Base-by-base conservation (phyloP, 2,329 filamentous ascomycete genomes). In the Aspergillus proliferans region DNA sequence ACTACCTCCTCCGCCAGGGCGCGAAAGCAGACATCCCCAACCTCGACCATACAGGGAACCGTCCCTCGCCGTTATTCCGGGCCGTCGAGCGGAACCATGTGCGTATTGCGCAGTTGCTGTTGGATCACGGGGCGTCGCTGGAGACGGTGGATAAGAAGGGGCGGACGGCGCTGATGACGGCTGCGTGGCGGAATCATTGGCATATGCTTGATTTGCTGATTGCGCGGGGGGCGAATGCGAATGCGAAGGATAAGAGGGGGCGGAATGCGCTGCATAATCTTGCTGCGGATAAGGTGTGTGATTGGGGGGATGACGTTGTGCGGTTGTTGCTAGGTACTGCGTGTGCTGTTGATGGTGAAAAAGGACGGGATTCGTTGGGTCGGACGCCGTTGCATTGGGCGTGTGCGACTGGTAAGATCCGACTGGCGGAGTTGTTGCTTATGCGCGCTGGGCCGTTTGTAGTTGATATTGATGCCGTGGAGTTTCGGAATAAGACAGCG, bases 301-400 rank as follows among this genome's bases (percentile, higher is more conserved):
- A 75, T 34, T 77, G 74, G 74, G 72, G 70, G 1, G 63, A 72
- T 26, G 69, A 75, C 50, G 69, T 75, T 15, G 66, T 77, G 15
- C 59, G 64, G 14, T 48, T 72, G 45, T 51, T 77, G 34, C 52
- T 77, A 43, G 55, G 60, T 18, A 69, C 67, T 4, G 60, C 65
- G 19, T 71, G 72, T 50, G 56, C 62, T 9, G 60, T 76, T 26
- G 72, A 75, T 52, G 71, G 68, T 6, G 56, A 58, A 3, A 59
- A 60, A 1, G 70, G 67, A 0, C 64, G 67, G 24, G 75, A 77
- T 57, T 68, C 70, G 46, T 59, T 76, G 19, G 74, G 75, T 8
- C 71, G 80, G 10, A 79, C 76, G 26, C 76, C 80, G 2, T 60
- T 83, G 39, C 72, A 82, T 51, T 82, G 79, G 79, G 79, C 80